phyloP scores from a whole-genome alignment of 2,329 filamentous ascomycete species.

The Penicillium sp. region DNA sequence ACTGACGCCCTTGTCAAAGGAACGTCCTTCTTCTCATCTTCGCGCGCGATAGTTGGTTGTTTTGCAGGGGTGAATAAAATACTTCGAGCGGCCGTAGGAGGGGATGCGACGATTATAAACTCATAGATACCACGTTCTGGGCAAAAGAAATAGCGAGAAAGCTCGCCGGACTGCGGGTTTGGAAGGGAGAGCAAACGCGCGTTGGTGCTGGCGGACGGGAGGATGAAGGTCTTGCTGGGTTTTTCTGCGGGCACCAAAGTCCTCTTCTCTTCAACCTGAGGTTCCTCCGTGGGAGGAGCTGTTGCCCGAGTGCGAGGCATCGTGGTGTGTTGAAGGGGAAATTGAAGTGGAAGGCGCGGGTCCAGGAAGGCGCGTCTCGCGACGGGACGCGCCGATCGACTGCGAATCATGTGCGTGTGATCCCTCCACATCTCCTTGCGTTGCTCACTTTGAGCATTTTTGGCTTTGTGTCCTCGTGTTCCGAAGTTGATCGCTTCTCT shows the following conservation, averaged over 20 bases:
- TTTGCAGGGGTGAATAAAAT: conserved; percentile 50
- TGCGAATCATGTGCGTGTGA: conserved; percentile 22
- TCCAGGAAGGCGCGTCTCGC: conserved; percentile 29
- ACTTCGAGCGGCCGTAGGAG: conserved; percentile 52
- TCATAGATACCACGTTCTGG: conserved; percentile 59
- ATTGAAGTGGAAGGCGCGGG: background rate
- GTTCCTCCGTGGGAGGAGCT: conserved; percentile 16
- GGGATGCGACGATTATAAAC: conserved; percentile 57
- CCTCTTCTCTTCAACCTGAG: conserved; percentile 21
- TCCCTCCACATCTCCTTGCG: conserved; percentile 20
- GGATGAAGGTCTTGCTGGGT: conserved; percentile 54
- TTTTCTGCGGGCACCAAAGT: conserved; percentile 23
- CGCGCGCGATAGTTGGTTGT: conserved; percentile 7
- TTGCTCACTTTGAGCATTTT: background rate
- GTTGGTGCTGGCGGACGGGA: conserved; percentile 53
- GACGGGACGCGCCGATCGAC: conserved; percentile 21
- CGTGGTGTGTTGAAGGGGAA: conserved; percentile 15
- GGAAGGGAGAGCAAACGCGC: conserved; percentile 57
- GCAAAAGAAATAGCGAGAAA: conserved; percentile 58
- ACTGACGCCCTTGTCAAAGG: conserved; percentile 49
- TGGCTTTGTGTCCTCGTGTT: background rate
- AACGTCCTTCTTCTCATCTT: conserved; percentile 12
- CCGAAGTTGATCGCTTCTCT: background rate
- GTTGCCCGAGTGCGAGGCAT: conserved; percentile 34
- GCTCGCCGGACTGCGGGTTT: conserved; percentile 50